Evolutionary conservation across 495 filamentous ascomycete genomes (phyloP), one percentile per base, ranked within the genome.

Genomic region (Penicillium goetzii): DNA sequence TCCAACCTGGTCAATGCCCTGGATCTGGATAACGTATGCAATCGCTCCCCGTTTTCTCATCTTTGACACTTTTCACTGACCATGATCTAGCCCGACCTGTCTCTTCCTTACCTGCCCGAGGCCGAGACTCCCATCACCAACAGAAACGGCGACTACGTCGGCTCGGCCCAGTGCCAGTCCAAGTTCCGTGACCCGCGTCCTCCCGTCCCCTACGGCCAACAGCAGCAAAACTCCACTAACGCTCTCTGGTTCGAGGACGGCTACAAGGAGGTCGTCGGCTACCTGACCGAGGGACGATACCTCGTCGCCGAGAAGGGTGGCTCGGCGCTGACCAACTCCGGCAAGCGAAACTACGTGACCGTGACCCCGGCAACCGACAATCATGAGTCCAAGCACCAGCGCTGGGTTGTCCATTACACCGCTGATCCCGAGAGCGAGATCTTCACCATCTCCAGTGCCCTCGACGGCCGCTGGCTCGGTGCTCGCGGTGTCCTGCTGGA

Each of bases 271-370:
- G 73, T 80, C n/a, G 71, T 84, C 9, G 83, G 83, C 11, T 75
- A 77, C 32, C 64, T 86, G 38, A 85, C 83, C 14, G 83, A 86
- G 60, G 83, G 83, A 15, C 81, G 83, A n/a, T 79, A 79, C 43
- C 55, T 80, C 17, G 69, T 72, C 30, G 75, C 78, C 36, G 76
- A 78, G 59, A 68, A 65, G 49, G 75, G 60, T 40, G 67, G 73
- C 5, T 56, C 54, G 12, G 76, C 76, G 7, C 66, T 79, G n/a
- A 76, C 68, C 23, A 77, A 78, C 33, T 47, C 55, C 1, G 65
- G 62, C 47, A 43, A 66, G 1, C 51, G 53, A 3, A 40, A 54
- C 25, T 8, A 65, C 34, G 50, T 83, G 28, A 74, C 61, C 15
- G 65, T 64, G 19, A 76, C 64, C 36, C 62, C 60, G 12, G 77